These are phyloP conservation scores for Waltergamsia citrina DNA, from an alignment of 2,329 filamentous ascomycete species.

Conservation along the genomic window DNA sequence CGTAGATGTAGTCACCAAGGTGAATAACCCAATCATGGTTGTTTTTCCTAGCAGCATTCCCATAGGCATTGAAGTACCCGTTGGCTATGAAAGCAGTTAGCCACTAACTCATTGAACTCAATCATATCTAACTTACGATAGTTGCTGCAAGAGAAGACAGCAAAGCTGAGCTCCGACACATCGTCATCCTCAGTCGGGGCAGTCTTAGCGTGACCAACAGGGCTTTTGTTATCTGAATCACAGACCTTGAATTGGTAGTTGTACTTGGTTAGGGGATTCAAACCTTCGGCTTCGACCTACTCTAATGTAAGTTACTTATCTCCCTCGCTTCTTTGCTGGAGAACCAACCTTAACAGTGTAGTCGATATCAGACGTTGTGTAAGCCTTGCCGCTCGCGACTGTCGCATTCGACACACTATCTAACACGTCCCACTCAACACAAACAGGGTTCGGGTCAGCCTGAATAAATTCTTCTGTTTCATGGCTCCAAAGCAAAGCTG, in stretches of 20 bases:
- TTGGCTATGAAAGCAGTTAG: slow-evolving; percentile 7
- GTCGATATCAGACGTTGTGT: slow-evolving; percentile 65
- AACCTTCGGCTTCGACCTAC: slow-evolving; percentile 53
- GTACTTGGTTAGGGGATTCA: slow-evolving; percentile 56
- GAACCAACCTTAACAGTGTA: slow-evolving; percentile 57
- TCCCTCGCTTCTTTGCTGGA: fast-evolving
- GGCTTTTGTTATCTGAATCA: slow-evolving; percentile 48
- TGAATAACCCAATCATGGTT: slow-evolving; percentile 51
- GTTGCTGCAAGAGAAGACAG: slow-evolving; percentile 64
- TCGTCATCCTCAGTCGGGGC: slow-evolving; percentile 47
- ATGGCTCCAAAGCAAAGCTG: slow-evolving; percentile 33
- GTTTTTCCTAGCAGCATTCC: slow-evolving; percentile 49
- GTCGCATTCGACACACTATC: slow-evolving; percentile 18
- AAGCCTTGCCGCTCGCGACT: slow-evolving; percentile 49
- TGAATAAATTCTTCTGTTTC: slow-evolving; percentile 37
- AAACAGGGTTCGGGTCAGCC: slow-evolving; percentile 43
- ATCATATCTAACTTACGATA: slow-evolving; percentile 34
- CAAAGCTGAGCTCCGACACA: slow-evolving; percentile 48
- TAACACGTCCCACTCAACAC: slow-evolving; percentile 44
- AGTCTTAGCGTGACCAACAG: slow-evolving; percentile 62
- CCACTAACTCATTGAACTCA: neutral
- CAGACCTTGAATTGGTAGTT: slow-evolving; percentile 64
- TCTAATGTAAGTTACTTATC: neutral
- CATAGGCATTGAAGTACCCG: slow-evolving; percentile 52
- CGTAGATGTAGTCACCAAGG: slow-evolving; percentile 57